These are phyloP conservation scores for Ramaria sp. DNA, from an alignment of 768 basidiomycete species.

Conservation along the genomic window DNA sequence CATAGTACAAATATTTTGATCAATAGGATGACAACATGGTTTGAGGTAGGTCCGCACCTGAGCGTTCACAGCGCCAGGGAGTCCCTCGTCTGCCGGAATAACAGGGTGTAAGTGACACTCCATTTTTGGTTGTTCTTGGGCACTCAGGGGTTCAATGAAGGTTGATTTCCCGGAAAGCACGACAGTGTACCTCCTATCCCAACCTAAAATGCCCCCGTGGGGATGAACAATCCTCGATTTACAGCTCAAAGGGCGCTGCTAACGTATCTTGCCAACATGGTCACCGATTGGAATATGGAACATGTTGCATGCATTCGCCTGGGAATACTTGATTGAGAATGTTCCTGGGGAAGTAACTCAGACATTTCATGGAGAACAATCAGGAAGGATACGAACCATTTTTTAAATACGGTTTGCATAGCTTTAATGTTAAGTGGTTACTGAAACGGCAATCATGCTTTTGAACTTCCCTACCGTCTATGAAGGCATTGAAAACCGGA, in stretches of 20 bases:
- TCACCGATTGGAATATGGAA: constrained; percentile 43
- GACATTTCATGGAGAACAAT: neutral
- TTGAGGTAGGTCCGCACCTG: constrained; percentile 21
- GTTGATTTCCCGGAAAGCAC: neutral
- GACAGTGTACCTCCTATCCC: constrained; percentile 29
- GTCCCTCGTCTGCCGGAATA: constrained; percentile 43
- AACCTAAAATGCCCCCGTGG: constrained; percentile 46
- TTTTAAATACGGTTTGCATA: constrained; percentile 35
- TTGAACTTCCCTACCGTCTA: neutral
- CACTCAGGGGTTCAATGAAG: neutral
- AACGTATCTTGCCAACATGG: constrained; percentile 25
- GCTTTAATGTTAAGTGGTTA: constrained; percentile 24
- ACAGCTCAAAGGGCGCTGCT: neutral
- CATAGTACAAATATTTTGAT: neutral
- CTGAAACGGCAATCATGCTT: constrained; percentile 16
- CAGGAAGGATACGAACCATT: constrained; percentile 1
- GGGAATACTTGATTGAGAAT: constrained; percentile 39
- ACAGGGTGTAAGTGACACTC: constrained; percentile 41
- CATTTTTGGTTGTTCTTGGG: constrained; percentile 16
- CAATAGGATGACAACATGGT: neutral
- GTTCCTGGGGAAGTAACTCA: constrained; percentile 25
- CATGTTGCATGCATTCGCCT: constrained; percentile 31
- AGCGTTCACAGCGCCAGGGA: constrained; percentile 37
- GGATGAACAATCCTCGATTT: constrained; percentile 30
- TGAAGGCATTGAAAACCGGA: constrained; percentile 34